A percentile compares a stretch with the other conserved stretches of the same genome.
Evolutionary conservation across 208 protist species (phyloP).

Genomic region (Leishmania turanica): DNA sequence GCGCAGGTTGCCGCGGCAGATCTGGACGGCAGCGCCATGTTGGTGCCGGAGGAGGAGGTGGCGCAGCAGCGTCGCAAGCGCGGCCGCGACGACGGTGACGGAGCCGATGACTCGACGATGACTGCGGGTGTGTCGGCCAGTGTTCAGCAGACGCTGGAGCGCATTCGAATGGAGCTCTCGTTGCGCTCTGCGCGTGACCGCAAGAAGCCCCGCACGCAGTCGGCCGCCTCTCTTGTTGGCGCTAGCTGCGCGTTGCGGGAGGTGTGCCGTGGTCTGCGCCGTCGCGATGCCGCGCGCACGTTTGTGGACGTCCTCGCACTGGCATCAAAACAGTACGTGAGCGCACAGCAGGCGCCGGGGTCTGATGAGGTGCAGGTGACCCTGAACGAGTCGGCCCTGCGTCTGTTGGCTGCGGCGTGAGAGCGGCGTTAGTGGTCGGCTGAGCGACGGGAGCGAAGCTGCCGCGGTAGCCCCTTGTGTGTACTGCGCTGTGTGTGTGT

Average conservation of each 20-base stretch:
- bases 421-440: not conserved
- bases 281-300: slow-evolving; percentile 69
- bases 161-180: slow-evolving; percentile 40
- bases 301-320: slow-evolving; percentile 86
- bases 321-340: slow-evolving; percentile 70
- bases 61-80: slow-evolving; percentile 22
- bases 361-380: slow-evolving; percentile 45
- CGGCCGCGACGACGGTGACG: slow-evolving; percentile 13
- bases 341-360: slow-evolving; percentile 35
- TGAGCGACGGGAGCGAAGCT: not conserved
- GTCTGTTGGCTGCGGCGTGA: slow-evolving; percentile 23
- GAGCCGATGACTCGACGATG: slow-evolving; percentile 4
- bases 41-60: slow-evolving; percentile 10
- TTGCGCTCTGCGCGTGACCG: slow-evolving; percentile 1
- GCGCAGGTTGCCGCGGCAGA: slow-evolving; percentile 8
- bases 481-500: not conserved
- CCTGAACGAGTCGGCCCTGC: slow-evolving; percentile 35
- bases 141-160: slow-evolving; percentile 55
- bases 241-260: slow-evolving; percentile 46
- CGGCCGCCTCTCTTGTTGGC: slow-evolving; percentile 29
- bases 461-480: not conserved
- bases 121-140: slow-evolving; percentile 38
- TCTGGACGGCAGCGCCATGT: slow-evolving; percentile 9
- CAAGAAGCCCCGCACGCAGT: slow-evolving; percentile 29
- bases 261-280: slow-evolving; percentile 49